Base-by-base conservation (phyloP, 371 early-diverging fungal genomes). In the Nematocida parisii region DNA sequence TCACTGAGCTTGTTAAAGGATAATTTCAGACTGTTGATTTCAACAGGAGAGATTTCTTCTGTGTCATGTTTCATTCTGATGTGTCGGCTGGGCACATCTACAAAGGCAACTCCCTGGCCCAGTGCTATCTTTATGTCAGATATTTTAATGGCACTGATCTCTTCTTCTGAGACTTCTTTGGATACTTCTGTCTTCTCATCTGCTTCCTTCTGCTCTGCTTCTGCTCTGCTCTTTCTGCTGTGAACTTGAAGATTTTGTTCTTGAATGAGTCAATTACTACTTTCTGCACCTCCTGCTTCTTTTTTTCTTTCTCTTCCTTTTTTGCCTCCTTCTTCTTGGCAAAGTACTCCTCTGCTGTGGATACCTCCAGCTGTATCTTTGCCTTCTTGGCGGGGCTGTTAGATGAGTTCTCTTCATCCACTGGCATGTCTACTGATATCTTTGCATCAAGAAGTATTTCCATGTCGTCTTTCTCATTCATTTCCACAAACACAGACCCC, bases 401-500 rank as follows among this genome's bases (percentile, higher is more conserved):
- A 0, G 54, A 54, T n/a, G 24, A 60, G 39, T 64, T 68, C 27
- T 56, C 72, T 46, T 71, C 42, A 5, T 68, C 46, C 22, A 45
- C 33, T 33, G 47, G 56, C 6, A 9, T 40, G 9, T 47, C 71
- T 42, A 85, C 75, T 67, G 80, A 60, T 40, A 73, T 22, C 7
- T 55, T 40, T 7, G 82, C 6, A 6, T 61, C 72, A 39, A 70
- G 58, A 11, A 72, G 24, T 5, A 61, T 33, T 9, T 85, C 67
- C 2, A 77, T 73, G 27, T 85, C 87, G 52, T 83, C 85, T 62
- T 75, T 67, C 27, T 57, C 50, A 40, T 46, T 46, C 44, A 85
- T 72, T 61, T 87, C 86, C 45, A 85, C 83, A 58, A 85, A 83
- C 55, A 86, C 74, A 2, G 81, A 71, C 56, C 86, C 86, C 66